phyloP scores from a whole-genome alignment of 2,329 filamentous ascomycete species.

The Calonectria naviculata region DNA sequence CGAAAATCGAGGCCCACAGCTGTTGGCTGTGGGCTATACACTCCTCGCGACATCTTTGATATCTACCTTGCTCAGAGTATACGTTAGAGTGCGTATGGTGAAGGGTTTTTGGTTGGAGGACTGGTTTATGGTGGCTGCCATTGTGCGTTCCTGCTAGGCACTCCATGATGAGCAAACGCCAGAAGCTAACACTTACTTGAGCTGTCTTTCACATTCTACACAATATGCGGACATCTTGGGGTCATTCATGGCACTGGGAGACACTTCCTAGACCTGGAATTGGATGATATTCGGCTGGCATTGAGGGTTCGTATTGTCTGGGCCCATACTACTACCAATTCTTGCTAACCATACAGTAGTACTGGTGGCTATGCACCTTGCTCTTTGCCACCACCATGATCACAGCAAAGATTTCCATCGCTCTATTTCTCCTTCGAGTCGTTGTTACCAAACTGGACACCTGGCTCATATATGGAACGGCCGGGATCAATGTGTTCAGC shows the following conservation, averaged over 20 bases:
- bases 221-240: not conserved
- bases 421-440: not conserved
- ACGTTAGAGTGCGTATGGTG: not conserved
- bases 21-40: not conserved
- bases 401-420: not conserved
- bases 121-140: not conserved
- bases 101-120: not conserved
- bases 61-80: not conserved
- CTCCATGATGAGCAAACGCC: not conserved
- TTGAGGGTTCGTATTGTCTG: not conserved
- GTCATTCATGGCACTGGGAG: not conserved
- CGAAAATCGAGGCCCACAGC: not conserved
- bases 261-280: not conserved
- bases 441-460: not conserved
- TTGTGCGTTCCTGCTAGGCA: not conserved
- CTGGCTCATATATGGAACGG: not conserved
- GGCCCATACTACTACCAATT: not conserved
- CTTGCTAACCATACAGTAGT: not conserved
- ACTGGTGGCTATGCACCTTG: not conserved
- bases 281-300: not conserved
- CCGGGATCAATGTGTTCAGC: not conserved
- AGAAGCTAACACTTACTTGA: not conserved
- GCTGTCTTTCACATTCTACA: not conserved
- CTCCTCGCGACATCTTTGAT: not conserved
- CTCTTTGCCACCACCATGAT: not conserved